Percentiles rank a stretch among this genome's conserved stretches.
phyloP scores from a whole-genome alignment of 257 asterid genomes.

The Solanum infundibuliforme region DNA sequence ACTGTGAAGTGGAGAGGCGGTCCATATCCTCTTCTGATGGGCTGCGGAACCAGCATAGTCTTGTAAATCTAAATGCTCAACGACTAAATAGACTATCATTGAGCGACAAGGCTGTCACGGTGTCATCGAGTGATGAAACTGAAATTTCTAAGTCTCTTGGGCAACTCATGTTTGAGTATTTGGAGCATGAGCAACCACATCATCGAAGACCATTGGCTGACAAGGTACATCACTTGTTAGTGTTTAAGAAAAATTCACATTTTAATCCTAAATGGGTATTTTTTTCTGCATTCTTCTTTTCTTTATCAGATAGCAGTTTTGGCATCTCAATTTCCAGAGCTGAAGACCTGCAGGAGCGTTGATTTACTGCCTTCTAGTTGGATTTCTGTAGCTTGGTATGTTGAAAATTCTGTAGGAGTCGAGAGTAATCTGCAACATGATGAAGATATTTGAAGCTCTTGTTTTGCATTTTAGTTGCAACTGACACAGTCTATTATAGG shows the following conservation, averaged over 20 bases:
- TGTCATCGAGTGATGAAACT: constrained; percentile 27
- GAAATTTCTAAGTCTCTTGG: constrained; percentile 24
- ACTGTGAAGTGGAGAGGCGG: constrained; percentile 25
- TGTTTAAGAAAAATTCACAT: not conserved
- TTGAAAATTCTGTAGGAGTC: not conserved
- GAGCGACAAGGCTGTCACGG: constrained; percentile 17
- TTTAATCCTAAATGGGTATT: constrained; percentile 1
- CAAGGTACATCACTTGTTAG: constrained; percentile 31
- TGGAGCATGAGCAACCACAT: constrained; percentile 59
- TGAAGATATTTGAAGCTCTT: not conserved
- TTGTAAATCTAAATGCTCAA: constrained; percentile 10
- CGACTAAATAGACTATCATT: constrained; percentile 17
- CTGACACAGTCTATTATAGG: constrained; percentile 34
- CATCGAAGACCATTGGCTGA: constrained; percentile 55
- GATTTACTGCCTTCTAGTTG: constrained; percentile 83
- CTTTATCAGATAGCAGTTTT: constrained; percentile 49
- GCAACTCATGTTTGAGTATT: constrained; percentile 36
- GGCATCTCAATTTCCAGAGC: constrained; percentile 47
- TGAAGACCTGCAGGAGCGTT: constrained; percentile 54
- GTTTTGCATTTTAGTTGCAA: not conserved
- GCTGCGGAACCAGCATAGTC: constrained; percentile 10
- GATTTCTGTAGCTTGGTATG: constrained; percentile 87
- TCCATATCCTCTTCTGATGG: constrained; percentile 19
- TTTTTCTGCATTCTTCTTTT: constrained; percentile 6
- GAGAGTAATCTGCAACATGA: not conserved